Evolutionary conservation across 2,329 filamentous ascomycete genomes (phyloP).

Genomic region (Penicillium sp.): DNA sequence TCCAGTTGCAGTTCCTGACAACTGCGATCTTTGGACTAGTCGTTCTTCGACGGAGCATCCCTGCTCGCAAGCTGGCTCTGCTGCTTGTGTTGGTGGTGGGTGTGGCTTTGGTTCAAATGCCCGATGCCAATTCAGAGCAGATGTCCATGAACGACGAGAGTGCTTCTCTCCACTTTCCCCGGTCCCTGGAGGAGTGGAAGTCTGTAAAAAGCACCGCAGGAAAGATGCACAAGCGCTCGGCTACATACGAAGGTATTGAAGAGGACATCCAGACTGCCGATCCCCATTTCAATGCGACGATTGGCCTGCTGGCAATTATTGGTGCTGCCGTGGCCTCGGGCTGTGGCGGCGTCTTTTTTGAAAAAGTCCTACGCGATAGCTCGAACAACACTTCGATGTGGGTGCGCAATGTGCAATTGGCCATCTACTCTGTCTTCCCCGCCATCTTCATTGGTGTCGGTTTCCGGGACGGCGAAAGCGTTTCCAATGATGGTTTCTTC

Average conservation of each 20-base stretch:
- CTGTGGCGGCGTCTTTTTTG: slow-evolving; percentile 67
- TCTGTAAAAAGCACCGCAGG: slow-evolving; percentile 52
- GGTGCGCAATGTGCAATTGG: slow-evolving; percentile 92
- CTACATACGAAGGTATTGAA: slow-evolving; percentile 87
- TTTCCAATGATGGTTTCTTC: slow-evolving; percentile 85
- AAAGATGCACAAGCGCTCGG: slow-evolving; percentile 68
- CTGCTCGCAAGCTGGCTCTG: slow-evolving; percentile 74
- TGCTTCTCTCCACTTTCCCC: slow-evolving; percentile 68
- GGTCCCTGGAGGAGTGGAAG: slow-evolving; percentile 74
- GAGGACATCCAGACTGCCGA: slow-evolving; percentile 56
- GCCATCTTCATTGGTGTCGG: slow-evolving; percentile 83
- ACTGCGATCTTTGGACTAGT: slow-evolving; percentile 84
- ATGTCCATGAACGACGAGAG: slow-evolving; percentile 59
- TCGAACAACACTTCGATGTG: slow-evolving; percentile 75
- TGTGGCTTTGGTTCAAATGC: slow-evolving; percentile 82
- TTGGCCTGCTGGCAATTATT: slow-evolving; percentile 77
- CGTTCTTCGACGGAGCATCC: slow-evolving; percentile 71
- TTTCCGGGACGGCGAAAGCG: slow-evolving; percentile 81
- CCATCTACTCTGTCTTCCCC: slow-evolving; percentile 90
- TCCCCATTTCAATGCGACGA: slow-evolving; percentile 70
- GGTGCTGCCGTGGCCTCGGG: slow-evolving; percentile 78
- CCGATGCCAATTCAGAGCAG: slow-evolving; percentile 59
- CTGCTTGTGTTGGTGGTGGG: slow-evolving; percentile 78
- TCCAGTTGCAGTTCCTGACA: slow-evolving; percentile 91
- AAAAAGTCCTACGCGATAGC: slow-evolving; percentile 91